Evolutionary conservation across 1,139 yeast species (phyloP).

Genomic region (Kodamaea sp.): DNA sequence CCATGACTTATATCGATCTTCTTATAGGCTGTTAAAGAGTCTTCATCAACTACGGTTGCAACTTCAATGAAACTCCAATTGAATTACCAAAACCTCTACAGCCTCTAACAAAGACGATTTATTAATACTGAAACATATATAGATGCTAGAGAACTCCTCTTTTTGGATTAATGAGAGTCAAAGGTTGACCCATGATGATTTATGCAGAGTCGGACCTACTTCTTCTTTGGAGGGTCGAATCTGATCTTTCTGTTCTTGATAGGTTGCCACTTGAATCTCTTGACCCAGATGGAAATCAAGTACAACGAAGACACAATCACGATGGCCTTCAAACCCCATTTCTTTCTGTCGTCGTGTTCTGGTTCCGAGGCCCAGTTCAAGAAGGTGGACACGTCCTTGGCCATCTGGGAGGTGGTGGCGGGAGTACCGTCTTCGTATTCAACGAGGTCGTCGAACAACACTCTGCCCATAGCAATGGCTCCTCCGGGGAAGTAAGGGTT

Average conservation of each 20-base stretch:
- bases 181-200: conserved; percentile 1
- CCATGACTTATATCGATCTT: too few relatives aligned
- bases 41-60: too few relatives aligned
- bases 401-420: conserved; percentile 98
- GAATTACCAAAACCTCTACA: too few relatives aligned
- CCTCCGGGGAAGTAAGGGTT: conserved; percentile 99
- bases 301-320: conserved; percentile 77
- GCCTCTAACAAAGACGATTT: neutral
- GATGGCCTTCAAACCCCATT: conserved; percentile 92
- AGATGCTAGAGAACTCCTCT: neutral
- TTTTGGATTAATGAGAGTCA: conserved; percentile 1
- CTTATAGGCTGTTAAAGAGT: too few relatives aligned
- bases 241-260: conserved; percentile 93
- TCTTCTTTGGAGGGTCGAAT: conserved; percentile 85
- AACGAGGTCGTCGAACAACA: conserved; percentile 91
- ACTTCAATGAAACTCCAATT: too few relatives aligned
- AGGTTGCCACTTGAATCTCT: conserved; percentile 98
- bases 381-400: conserved; percentile 95
- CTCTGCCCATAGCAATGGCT: conserved; percentile 98
- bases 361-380: conserved; percentile 99
- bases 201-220: conserved; percentile 1
- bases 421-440: conserved; percentile 99
- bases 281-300: conserved; percentile 85
- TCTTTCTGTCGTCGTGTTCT: conserved; percentile 98
- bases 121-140: neutral